Evolutionary conservation across 2,329 filamentous ascomycete species (phyloP), one percentile per base, ranked within the genome.

Genomic region (Alternaria conjuncta): DNA sequence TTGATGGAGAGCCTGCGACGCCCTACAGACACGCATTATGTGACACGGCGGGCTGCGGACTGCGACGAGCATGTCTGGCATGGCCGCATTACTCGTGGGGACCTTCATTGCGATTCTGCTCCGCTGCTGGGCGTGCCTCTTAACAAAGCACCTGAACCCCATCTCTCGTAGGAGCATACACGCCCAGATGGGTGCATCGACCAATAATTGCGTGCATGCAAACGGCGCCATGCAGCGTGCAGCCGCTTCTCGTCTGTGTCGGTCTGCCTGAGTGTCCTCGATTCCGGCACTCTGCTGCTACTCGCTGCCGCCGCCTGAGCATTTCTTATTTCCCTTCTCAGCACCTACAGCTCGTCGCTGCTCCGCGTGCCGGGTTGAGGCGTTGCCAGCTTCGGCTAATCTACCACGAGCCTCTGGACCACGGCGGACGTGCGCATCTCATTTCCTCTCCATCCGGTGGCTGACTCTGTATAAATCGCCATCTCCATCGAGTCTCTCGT

Each of bases 381-480:
- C 68, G 61, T 66, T 55, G 49, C 36, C 57, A 64, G 56, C 65
- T 62, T 69, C 67, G 67, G 65, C 63, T 65, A 66, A 65, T 65
- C 44, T 49, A 57, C 65, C 63, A 62, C 58, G 51, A 63, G 18
- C 50, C 30, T 45, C 28, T 50, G 49, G 32, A 41, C 46, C 49
- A 51, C 51, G 26, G 47, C 55, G 36, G 41, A 44, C 43, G 50
- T 55, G 43, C 32, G 18, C 55, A 26, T 28, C 30, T 60, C 59
- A 44, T 41, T 53, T 57, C 53, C 12, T 25, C 21, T 21, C 18
- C 28, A 15, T 60, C 28, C 21, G 41, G 11, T 8, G 21, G 5
- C 21, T 55, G 20, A 28, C 11, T 41, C 23, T 44, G 21, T 18
- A 25, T 9, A 13, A 4, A 21, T 6, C 5, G 20, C n/a, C 46